Evolutionary conservation across 2,329 filamentous ascomycete species (phyloP).

Genomic region (Alternaria solani): DNA sequence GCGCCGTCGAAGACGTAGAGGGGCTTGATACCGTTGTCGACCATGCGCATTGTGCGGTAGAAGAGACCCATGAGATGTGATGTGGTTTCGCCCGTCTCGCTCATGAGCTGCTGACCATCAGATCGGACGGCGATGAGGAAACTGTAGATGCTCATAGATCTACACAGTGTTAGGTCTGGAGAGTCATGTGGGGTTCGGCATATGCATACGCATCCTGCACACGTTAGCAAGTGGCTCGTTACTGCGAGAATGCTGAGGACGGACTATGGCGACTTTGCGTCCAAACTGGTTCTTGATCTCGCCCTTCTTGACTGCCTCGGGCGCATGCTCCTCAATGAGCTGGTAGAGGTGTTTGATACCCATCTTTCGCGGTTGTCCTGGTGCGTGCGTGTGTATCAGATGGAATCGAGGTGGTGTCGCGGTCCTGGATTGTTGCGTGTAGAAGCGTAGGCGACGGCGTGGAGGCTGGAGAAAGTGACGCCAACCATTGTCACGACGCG

Average conservation of each 20-base stretch:
- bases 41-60: constrained; percentile 96
- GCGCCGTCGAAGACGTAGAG: constrained; percentile 98
- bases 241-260: constrained; percentile 41
- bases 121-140: constrained; percentile 98
- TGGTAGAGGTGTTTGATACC: constrained; percentile 57
- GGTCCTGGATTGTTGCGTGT: constrained; percentile 4
- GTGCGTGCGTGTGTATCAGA: background rate
- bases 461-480: constrained; percentile 29
- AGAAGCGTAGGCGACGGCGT: constrained; percentile 15
- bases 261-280: constrained; percentile 94
- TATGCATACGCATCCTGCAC: constrained; percentile 57
- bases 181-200: background rate
- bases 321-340: constrained; percentile 77
- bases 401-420: background rate
- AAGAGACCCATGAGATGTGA: constrained; percentile 99
- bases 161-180: constrained; percentile 46
- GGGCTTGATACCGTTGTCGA: constrained; percentile 98
- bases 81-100: constrained; percentile 93
- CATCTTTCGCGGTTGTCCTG: constrained; percentile 33
- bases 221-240: constrained; percentile 30
- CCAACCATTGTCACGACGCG: constrained; percentile 37
- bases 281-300: constrained; percentile 99
- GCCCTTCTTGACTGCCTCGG: constrained; percentile 93
- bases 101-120: constrained; percentile 95
- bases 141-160: constrained; percentile 98